Evolutionary conservation across 208 protist genomes (phyloP).

Genomic region (Acanthamoeba healyi): DNA sequence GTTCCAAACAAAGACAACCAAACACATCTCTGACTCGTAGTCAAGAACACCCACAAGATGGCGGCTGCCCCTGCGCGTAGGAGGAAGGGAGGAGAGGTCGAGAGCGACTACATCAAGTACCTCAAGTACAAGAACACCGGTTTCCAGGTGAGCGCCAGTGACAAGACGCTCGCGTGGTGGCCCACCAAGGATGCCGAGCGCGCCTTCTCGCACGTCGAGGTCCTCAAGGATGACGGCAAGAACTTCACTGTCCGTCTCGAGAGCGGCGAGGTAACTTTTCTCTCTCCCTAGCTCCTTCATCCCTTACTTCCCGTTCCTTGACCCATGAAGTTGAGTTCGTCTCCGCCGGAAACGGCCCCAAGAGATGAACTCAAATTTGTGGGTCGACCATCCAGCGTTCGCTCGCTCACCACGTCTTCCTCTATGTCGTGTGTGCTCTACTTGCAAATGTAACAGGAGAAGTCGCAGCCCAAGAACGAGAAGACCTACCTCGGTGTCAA

Average conservation of each 20-base stretch:
- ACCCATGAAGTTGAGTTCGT: too few species aligned
- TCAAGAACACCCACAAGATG: constrained; percentile 7
- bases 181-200: constrained; percentile 82
- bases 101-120: constrained; percentile 82
- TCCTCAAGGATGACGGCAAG: constrained; percentile 77
- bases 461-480: constrained; percentile 71
- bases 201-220: constrained; percentile 79
- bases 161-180: constrained; percentile 84
- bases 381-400: background rate
- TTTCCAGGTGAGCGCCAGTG: constrained; percentile 78
- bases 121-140: constrained; percentile 79
- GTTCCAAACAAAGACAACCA: background rate
- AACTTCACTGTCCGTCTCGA: constrained; percentile 76
- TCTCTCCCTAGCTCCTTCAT: too few species aligned
- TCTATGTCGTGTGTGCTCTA: background rate
- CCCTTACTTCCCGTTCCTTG: constrained; percentile 22
- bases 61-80: background rate
- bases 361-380: background rate
- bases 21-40: background rate
- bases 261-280: constrained; percentile 29
- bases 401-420: background rate
- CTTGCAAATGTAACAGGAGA: constrained; percentile 6
- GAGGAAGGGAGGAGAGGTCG: constrained; percentile 36
- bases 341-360: too few species aligned
- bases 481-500: constrained; percentile 78